Percentiles rank a stretch among this genome's conserved stretches.
These are phyloP conservation scores for Colletotrichum lini DNA, from an alignment of 2,329 filamentous ascomycete species.

Conservation along the genomic window DNA sequence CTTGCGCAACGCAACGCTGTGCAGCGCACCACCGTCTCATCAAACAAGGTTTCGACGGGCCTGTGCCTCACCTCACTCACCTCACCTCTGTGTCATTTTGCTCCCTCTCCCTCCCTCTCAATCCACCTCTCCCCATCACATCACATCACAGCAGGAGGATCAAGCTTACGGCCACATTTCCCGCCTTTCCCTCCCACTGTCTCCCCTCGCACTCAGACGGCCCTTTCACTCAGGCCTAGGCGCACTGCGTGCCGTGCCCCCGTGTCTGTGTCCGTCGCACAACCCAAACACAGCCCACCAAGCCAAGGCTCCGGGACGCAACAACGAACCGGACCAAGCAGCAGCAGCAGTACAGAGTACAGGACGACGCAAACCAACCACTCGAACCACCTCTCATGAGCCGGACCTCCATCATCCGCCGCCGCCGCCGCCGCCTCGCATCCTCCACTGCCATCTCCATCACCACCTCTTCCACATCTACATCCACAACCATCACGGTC, in stretches of 20 bases:
- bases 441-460: conserved; percentile 10
- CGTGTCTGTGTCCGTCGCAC: conserved; percentile 19
- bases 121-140: background rate
- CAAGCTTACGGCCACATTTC: conserved; percentile 1
- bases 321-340: conserved; percentile 6
- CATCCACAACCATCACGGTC: background rate
- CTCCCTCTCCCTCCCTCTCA: background rate
- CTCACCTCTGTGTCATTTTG: background rate
- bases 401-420: conserved; percentile 34
- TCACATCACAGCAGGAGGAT: background rate
- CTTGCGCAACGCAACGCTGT: conserved; percentile 21
- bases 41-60: conserved; percentile 41
- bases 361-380: conserved; percentile 6
- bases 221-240: conserved; percentile 6
- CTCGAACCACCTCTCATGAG: conserved; percentile 21
- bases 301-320: conserved; percentile 13
- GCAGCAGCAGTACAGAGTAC: background rate
- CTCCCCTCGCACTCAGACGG: background rate
- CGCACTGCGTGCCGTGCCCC: background rate
- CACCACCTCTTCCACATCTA: background rate
- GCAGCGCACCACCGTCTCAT: conserved; percentile 16
- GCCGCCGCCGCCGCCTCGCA: conserved; percentile 3
- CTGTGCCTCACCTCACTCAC: conserved; percentile 3
- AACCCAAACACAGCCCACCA: conserved; percentile 19
- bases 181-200: background rate